Evolutionary conservation across 2,329 filamentous ascomycete genomes (phyloP), one percentile per base, ranked within the genome.

Genomic region (Laburnicola sp.): DNA sequence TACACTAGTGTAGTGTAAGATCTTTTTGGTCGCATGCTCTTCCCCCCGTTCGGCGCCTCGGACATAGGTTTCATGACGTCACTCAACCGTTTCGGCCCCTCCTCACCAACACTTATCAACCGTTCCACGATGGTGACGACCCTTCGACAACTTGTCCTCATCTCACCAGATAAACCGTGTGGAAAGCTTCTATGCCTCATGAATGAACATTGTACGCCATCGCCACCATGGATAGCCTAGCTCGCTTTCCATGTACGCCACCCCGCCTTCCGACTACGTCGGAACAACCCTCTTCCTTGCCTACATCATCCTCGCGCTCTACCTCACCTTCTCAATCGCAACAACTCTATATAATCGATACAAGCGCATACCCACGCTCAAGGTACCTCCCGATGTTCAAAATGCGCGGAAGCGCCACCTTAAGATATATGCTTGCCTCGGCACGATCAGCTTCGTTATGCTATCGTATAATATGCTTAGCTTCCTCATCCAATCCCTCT

Each of bases 381-480:
- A n/a, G n/a, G n/a, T n/a, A 9, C 42, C 56, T 28, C 28, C 45
- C 45, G 48, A 54, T 11, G 49, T 60, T 3, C 54, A 56, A 22
- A 35, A 47, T 30, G 64, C 58, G 22, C 60, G 61, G 16, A 52
- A 49, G 11, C 55, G 59, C 8, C 64, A 68, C 21, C 53, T 69
- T 41, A 64, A 63, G 10, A 62, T 66, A 35, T 68, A 70, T 45
- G 51, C 59, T 4, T 53, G 59, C 25, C 53, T 70, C 4, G 63
- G 65, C 2, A 56, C 60, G 1, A 43, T 68, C 26, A 66, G 60
- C 45, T 71, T 72, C 47, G 54, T 56, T 2, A 58, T 58, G 2
- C 46, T 70, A 1, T 66, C 65, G 0, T 69, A 62, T 38, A 56
- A 70, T 40, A 71, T 72, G 68, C 59, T 66, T n/a, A 59, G 54